Evolutionary conservation across 306 rosid genomes (phyloP), one percentile per base, ranked within the genome.

Genomic region (Dalbergia cochinchinensis): DNA sequence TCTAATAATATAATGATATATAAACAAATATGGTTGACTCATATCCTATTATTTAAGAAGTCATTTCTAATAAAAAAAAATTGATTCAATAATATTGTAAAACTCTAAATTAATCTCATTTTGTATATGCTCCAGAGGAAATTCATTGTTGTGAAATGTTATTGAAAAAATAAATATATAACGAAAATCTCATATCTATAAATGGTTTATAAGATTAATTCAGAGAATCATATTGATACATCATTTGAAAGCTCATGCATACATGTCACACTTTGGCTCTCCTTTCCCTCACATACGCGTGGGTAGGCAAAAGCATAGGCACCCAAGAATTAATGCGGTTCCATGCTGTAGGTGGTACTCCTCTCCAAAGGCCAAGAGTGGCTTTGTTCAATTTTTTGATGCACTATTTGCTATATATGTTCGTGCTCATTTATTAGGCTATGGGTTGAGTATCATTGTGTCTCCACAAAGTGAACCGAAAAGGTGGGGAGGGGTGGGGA

Each of bases 391-490:
- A 34, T 58, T 19, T 61, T 76, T 69, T 48, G 4, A 53, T 71
- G 61, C 51, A 76, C 11, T 6, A 35, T 6, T 41, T 74, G 26
- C 60, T 15, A 12, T 37, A 37, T 37, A 37, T 3, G 11, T 35
- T 64, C 8, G 37, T 80, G 19, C 79, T 73, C 34, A 58, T 5
- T 51, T 50, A 68, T 53, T 50, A 59, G 19, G 50, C 51, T 74
- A n/a, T 62, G 51, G 22, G 33, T 33, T 69, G 53, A 62, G 18
- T 69, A 84, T 69, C 76, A 80, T 84, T 84, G 58, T 84, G 87
- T 84, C 79, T 45, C 73, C 82, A 76, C 68, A 8, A 70, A 57
- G 66, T 54, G 63, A 74, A 55, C 74, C 78, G 41, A 15, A 74
- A 61, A 61, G 53, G 73, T 60, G 39, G 47, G 47, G 54, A 83